Conservation (phyloP, 1,284 basidiomycete genomes). For the Athelia sp. region DNA sequence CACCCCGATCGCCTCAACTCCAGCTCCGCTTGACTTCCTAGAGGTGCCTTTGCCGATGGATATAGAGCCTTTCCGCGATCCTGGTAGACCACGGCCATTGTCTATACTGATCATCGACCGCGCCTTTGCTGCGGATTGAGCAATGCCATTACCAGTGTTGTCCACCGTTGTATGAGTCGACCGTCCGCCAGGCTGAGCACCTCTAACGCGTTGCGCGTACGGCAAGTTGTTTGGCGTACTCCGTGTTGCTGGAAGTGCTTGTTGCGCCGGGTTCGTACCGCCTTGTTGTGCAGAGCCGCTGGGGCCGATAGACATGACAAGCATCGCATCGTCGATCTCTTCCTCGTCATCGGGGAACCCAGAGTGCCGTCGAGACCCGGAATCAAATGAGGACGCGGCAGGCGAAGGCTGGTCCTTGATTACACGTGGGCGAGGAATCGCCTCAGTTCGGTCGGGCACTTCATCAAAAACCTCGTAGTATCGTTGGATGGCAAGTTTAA, state of each 20-base stretch:
- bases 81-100: slow-evolving; percentile 23
- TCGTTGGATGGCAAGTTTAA: slow-evolving; percentile 74
- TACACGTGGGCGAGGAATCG: slow-evolving; percentile 29
- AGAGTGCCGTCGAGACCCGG: slow-evolving; percentile 15
- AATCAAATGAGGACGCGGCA: slow-evolving; percentile 20
- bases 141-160: slow-evolving; percentile 14
- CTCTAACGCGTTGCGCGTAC: slow-evolving; percentile 13
- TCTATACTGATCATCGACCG: slow-evolving; percentile 64
- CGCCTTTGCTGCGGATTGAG: slow-evolving; percentile 31
- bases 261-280: slow-evolving; percentile 3
- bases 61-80: slow-evolving; percentile 51
- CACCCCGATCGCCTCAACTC: slow-evolving; percentile 64
- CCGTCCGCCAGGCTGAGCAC: slow-evolving; percentile 9
- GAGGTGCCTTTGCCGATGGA: slow-evolving; percentile 57
- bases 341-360: slow-evolving; percentile 44
- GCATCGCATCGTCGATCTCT: slow-evolving; percentile 67
- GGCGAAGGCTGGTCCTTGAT: slow-evolving; percentile 3
- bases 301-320: slow-evolving; percentile 68
- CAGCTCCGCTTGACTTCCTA: slow-evolving; percentile 58
- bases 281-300: slow-evolving; percentile 13
- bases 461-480: slow-evolving; percentile 87
- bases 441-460: slow-evolving; percentile 60
- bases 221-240: slow-evolving; percentile 22
- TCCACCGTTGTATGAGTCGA: slow-evolving; percentile 34
- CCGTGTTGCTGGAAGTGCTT: slow-evolving; percentile 17